Evolutionary conservation across 306 rosid genomes (phyloP).

Genomic region (Trifolium pratense): DNA sequence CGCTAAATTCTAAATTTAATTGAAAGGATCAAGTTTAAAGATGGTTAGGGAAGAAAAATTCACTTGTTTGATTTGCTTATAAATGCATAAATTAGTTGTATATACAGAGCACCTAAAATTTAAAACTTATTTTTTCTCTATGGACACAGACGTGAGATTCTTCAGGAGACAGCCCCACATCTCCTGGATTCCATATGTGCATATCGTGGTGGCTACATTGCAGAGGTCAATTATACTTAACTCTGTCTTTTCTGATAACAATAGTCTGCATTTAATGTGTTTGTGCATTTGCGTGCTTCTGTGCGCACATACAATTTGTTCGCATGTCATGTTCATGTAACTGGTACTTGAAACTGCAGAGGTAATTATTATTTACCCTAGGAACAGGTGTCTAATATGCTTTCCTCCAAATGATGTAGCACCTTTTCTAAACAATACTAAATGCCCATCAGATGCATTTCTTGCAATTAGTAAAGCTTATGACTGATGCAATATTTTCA

Average conservation of each 20-base stretch:
- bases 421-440: no score
- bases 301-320: conserved; percentile 1
- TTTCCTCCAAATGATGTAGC: no score
- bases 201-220: conserved; percentile 91
- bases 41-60: no score
- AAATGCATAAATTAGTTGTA: no score
- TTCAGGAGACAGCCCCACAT: conserved; percentile 74
- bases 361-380: conserved; percentile 1
- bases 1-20: no score
- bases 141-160: conserved; percentile 78
- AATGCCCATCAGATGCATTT: no score
- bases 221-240: conserved; percentile 58
- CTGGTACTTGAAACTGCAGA: background rate
- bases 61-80: no score
- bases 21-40: no score
- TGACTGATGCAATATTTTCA: no score
- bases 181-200: conserved; percentile 71
- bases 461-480: no score
- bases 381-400: conserved; percentile 20
- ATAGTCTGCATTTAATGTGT: background rate
- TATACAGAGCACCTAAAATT: no score
- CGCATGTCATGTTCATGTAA: conserved; percentile 14
- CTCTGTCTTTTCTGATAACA: background rate
- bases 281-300: background rate
- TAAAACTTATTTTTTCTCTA: no score